Evolutionary conservation across 73 alveolate species (phyloP).

Genomic region (Paramecium caudatum): DNA sequence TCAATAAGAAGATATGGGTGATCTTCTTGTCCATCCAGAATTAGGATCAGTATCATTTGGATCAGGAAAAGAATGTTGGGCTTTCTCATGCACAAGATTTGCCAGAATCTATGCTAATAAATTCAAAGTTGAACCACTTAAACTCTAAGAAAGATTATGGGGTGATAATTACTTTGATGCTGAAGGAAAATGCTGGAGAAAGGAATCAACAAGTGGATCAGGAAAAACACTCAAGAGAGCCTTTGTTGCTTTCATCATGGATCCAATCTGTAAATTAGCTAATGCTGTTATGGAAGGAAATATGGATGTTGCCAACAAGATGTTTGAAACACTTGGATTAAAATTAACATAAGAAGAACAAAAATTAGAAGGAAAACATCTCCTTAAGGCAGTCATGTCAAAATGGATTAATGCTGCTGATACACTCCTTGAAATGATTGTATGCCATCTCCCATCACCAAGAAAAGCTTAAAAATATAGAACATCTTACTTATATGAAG

Average conservation of each 20-base stretch:
- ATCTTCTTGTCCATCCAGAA: conserved; percentile 87
- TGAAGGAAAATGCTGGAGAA: conserved; percentile 97
- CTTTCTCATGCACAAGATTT: conserved; percentile 96
- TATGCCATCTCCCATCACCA: conserved; percentile 99
- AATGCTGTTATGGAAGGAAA: conserved; percentile 91
- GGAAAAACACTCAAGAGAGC: conserved; percentile 93
- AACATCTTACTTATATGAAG: conserved; percentile 98
- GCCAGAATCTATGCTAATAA: conserved; percentile 94
- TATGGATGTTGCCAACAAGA: conserved; percentile 90
- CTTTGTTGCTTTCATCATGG: conserved; percentile 96
- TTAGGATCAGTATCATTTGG: conserved; percentile 98
- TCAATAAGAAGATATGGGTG: conserved; percentile 91
- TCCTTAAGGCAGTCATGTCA: conserved; percentile 90
- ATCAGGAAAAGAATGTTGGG: conserved; percentile 98
- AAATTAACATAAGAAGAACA: conserved; percentile 94
- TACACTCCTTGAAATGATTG: conserved; percentile 98
- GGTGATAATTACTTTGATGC: conserved; percentile 99
- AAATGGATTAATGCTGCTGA: conserved; percentile 99
- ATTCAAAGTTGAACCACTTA: conserved; percentile 92
- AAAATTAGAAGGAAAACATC: conserved; percentile 83
- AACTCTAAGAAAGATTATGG: conserved; percentile 97
- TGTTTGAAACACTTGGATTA: conserved; percentile 95
- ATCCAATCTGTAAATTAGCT: conserved; percentile 95
- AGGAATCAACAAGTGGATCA: conserved; percentile 85
- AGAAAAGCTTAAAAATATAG: conserved; percentile 97